phyloP scores from a whole-genome alignment of 2,329 filamentous ascomycete genomes.

The Anthostomella pinea region DNA sequence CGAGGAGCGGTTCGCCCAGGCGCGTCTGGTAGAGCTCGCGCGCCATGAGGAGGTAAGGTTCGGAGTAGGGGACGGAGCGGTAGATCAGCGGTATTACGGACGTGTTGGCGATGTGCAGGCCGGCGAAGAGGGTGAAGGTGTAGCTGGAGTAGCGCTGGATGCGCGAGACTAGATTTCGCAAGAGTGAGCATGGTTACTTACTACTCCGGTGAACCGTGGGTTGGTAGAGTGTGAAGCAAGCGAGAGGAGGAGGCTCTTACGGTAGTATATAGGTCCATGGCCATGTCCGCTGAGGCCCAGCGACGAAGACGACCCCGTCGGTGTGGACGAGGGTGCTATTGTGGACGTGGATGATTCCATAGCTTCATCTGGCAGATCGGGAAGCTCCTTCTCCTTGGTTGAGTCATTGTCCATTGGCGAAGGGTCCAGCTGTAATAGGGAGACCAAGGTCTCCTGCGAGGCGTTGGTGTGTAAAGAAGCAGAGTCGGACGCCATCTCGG shows the following conservation, averaged over 20 bases:
- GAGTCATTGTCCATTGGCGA: slow-evolving; percentile 66
- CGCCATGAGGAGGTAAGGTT: slow-evolving; percentile 85
- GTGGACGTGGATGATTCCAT: slow-evolving; percentile 30
- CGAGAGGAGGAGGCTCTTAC: slow-evolving; percentile 49
- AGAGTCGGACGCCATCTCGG: slow-evolving; percentile 28
- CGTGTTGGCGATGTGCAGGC: slow-evolving; percentile 77
- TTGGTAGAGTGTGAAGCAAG: no score
- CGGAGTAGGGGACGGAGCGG: slow-evolving; percentile 68
- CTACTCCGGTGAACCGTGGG: no score
- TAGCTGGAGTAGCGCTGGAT: slow-evolving; percentile 90
- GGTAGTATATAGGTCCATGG: slow-evolving; percentile 72
- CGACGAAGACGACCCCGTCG: slow-evolving; percentile 36
- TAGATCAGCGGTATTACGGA: slow-evolving; percentile 76
- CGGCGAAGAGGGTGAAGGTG: slow-evolving; percentile 72
- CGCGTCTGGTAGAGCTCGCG: slow-evolving; percentile 89
- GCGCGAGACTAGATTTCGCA: slow-evolving; percentile 63
- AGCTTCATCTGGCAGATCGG: slow-evolving; percentile 37
- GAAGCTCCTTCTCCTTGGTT: slow-evolving; percentile 46
- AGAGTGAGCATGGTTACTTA: no score
- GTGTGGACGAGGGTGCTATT: slow-evolving; percentile 39
- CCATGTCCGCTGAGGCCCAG: slow-evolving; percentile 60
- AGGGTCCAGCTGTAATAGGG: slow-evolving; percentile 77
- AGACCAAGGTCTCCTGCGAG: slow-evolving; percentile 56
- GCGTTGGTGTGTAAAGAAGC: slow-evolving; percentile 37
- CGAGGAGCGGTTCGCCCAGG: slow-evolving; percentile 73